phyloP scores from a whole-genome alignment of 768 basidiomycete species.

The Pseudohyphozyma bogoriensis region DNA sequence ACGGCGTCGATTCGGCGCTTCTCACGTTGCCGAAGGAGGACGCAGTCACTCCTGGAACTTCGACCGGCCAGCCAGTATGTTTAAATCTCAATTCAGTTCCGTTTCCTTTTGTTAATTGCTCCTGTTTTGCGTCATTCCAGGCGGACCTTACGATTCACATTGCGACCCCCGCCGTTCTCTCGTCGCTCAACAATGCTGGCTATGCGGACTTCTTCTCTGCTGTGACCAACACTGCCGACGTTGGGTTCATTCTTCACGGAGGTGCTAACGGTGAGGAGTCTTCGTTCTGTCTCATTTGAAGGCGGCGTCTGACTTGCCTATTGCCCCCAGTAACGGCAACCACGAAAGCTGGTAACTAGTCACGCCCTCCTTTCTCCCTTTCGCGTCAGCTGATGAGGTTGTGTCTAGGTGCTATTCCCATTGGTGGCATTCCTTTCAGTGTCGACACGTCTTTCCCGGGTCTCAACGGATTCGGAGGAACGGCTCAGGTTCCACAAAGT shows the following conservation, averaged over 20 bases:
- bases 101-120: too few species aligned
- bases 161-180: conserved; percentile 46
- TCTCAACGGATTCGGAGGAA: conserved; percentile 41
- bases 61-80: conserved; percentile 46
- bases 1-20: conserved; percentile 1
- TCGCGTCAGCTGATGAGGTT: too few species aligned
- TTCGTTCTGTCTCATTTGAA: too few species aligned
- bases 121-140: too few species aligned
- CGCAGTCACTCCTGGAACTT: conserved; percentile 51
- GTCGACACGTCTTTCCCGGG: conserved; percentile 52
- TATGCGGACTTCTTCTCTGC: conserved; percentile 53
- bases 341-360: conserved; percentile 51
- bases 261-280: conserved; percentile 17
- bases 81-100: too few species aligned
- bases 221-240: conserved; percentile 46
- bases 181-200: conserved; percentile 48
- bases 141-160: conserved; percentile 54
- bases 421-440: conserved; percentile 52
- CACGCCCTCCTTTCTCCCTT: too few species aligned
- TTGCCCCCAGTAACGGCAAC: conserved; percentile 1
- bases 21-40: conserved; percentile 26
- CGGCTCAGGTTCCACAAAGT: conserved; percentile 42
- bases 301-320: too few species aligned
- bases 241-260: conserved; percentile 44
- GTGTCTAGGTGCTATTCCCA: too few species aligned